These are phyloP conservation scores for Verticillium longisporum DNA, from an alignment of 2,329 filamentous ascomycete species.

Conservation along the genomic window DNA sequence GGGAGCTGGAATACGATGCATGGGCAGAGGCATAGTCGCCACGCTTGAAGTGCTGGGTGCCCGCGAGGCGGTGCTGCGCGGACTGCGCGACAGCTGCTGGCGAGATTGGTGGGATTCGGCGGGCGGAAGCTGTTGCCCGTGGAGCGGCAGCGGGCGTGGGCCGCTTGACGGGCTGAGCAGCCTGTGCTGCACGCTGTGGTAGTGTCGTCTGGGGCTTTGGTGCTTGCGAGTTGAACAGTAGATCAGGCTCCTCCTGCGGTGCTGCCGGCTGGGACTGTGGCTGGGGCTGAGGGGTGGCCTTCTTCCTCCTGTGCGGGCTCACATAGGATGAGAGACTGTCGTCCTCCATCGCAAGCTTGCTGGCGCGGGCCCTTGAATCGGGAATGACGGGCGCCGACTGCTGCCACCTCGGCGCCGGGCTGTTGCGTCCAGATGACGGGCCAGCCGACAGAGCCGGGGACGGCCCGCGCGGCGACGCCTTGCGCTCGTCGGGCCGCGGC, in stretches of 20 bases:
- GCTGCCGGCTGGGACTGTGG: conserved; percentile 16
- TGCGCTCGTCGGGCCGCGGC: conserved; percentile 20
- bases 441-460: conserved; percentile 42
- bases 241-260: conserved; percentile 46
- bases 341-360: conserved; percentile 68
- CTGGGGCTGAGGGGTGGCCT: conserved; percentile 45
- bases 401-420: conserved; percentile 53
- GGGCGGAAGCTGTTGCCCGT: conserved; percentile 37
- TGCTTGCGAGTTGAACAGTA: conserved; percentile 50
- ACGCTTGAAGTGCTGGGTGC: conserved; percentile 85
- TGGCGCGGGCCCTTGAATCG: conserved; percentile 57
- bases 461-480: conserved; percentile 29
- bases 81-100: conserved; percentile 66
- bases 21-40: conserved; percentile 89
- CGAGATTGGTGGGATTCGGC: conserved; percentile 61
- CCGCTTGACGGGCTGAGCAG: conserved; percentile 25
- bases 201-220: conserved; percentile 26
- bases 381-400: conserved; percentile 34
- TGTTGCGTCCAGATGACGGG: conserved; percentile 31
- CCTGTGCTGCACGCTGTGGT: conserved; percentile 28
- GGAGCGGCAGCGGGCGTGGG: conserved; percentile 26
- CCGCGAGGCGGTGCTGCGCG: conserved; percentile 69
- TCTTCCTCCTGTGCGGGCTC: conserved; percentile 77
- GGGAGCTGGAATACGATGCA: conserved; percentile 69
- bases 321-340: conserved; percentile 79